Conservation (phyloP, 768 basidiomycete genomes). For the Amanita pallidorosea region DNA sequence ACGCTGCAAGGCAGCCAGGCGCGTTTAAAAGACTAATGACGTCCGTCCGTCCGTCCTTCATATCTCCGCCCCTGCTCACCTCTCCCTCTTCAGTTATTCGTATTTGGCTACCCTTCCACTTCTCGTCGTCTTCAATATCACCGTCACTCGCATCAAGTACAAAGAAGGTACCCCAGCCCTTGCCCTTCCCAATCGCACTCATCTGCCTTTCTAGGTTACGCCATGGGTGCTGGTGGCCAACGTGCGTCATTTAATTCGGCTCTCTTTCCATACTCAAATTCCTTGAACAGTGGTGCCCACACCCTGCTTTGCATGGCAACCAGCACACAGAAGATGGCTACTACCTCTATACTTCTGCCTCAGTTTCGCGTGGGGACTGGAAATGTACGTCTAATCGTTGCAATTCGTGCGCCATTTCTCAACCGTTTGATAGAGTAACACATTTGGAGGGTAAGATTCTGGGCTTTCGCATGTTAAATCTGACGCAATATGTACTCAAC, state of each 20-base stretch:
- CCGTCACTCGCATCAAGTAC: constrained; percentile 58
- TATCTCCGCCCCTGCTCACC: constrained; percentile 9
- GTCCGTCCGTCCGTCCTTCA: constrained; percentile 34
- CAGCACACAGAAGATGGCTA: constrained; percentile 37
- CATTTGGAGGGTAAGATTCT: constrained; percentile 60
- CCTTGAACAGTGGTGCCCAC: constrained; percentile 38
- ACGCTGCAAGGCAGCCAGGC: constrained; percentile 66
- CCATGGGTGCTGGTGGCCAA: neutral
- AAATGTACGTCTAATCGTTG: constrained; percentile 40
- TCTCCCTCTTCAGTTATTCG: constrained; percentile 44
- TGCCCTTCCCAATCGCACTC: neutral
- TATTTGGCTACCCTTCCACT: constrained; percentile 63
- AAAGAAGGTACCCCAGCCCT: constrained; percentile 43
- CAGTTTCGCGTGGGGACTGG: constrained; percentile 66
- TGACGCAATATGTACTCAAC: constrained; percentile 1
- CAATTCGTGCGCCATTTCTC: constrained; percentile 1
- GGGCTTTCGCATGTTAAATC: neutral
- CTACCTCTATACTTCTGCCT: constrained; percentile 64
- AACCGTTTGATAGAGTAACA: constrained; percentile 39
- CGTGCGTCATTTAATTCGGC: neutral
- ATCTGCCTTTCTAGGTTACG: neutral
- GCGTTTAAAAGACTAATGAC: constrained; percentile 87
- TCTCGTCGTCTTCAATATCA: constrained; percentile 51
- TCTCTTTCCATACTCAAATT: neutral
- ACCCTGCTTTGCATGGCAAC: constrained; percentile 43